phyloP scores from a whole-genome alignment of 2,329 filamentous ascomycete genomes.

The Cordyceps farinosa region DNA sequence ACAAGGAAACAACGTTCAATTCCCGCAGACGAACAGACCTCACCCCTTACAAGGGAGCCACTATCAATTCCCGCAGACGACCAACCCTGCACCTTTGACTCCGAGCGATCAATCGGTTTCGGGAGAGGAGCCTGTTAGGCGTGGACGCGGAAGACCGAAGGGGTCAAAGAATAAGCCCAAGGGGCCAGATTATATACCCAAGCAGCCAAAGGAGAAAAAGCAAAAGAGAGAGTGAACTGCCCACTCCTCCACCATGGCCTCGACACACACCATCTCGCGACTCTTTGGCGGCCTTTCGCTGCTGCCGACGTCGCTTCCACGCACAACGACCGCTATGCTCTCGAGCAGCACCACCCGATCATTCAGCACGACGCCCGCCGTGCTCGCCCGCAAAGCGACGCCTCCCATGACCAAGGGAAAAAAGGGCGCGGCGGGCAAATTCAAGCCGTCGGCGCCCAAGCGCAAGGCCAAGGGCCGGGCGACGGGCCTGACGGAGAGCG shows the following conservation, averaged over 20 bases:
- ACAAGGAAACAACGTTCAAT: too few species aligned
- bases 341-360: slow-evolving; percentile 23
- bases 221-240: not conserved
- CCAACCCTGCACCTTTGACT: too few species aligned
- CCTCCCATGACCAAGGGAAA: not conserved
- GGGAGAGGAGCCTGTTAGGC: not conserved
- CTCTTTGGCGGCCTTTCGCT: slow-evolving; percentile 28
- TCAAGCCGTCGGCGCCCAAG: slow-evolving; percentile 27
- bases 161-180: slow-evolving; percentile 10
- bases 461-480: slow-evolving; percentile 15
- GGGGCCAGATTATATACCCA: not conserved
- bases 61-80: too few species aligned
- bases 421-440: slow-evolving; percentile 3
- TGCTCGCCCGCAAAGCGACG: slow-evolving; percentile 29
- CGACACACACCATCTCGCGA: slow-evolving; percentile 29
- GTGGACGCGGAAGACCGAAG: slow-evolving; percentile 1
- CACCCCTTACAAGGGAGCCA: too few species aligned
- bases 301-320: slow-evolving; percentile 10
- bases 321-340: not conserved
- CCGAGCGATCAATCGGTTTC: too few species aligned
- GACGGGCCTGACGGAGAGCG: slow-evolving; percentile 33
- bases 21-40: too few species aligned
- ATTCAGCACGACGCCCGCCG: slow-evolving; percentile 32
- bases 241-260: slow-evolving; percentile 24
- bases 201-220: not conserved